These are phyloP conservation scores for Suillus cothurnatus DNA, from an alignment of 768 basidiomycete genomes.

Conservation along the genomic window DNA sequence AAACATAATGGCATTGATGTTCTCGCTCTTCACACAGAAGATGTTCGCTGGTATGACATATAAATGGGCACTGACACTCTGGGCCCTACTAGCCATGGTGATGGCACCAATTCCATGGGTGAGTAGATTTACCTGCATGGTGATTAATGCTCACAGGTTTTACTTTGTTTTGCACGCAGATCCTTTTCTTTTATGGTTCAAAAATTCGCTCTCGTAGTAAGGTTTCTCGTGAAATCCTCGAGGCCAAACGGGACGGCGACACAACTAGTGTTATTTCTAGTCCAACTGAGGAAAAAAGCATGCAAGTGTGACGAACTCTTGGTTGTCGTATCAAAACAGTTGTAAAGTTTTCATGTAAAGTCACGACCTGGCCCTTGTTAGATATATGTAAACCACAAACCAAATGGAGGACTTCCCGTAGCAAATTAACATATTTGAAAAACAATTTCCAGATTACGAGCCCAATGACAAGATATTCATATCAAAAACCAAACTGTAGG, in stretches of 20 bases:
- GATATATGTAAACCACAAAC: neutral
- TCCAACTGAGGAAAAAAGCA: neutral
- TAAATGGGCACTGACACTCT: slow-evolving; percentile 50
- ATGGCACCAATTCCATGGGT: slow-evolving; percentile 50
- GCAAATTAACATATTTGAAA: too few species aligned
- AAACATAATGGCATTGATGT: slow-evolving; percentile 43
- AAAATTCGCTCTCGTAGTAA: slow-evolving; percentile 33
- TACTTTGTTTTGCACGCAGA: slow-evolving; percentile 14
- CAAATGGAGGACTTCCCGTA: too few species aligned
- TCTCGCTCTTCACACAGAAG: slow-evolving; percentile 51
- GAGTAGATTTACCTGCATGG: slow-evolving; percentile 14
- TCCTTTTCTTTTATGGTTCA: slow-evolving; percentile 35
- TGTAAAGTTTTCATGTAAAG: neutral
- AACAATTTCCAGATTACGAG: too few species aligned
- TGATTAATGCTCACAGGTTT: neutral
- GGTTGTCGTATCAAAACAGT: too few species aligned
- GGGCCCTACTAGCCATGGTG: slow-evolving; percentile 41
- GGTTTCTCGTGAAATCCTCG: slow-evolving; percentile 24
- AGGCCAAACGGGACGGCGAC: slow-evolving; percentile 10
- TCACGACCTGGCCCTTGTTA: neutral
- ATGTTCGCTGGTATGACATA: slow-evolving; percentile 51
- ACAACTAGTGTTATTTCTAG: neutral
- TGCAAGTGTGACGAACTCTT: neutral
- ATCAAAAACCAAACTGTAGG: too few species aligned
- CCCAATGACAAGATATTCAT: too few species aligned